Evolutionary conservation across 2,329 filamentous ascomycete species (phyloP).

Genomic region (Dothideomycetes sp.): DNA sequence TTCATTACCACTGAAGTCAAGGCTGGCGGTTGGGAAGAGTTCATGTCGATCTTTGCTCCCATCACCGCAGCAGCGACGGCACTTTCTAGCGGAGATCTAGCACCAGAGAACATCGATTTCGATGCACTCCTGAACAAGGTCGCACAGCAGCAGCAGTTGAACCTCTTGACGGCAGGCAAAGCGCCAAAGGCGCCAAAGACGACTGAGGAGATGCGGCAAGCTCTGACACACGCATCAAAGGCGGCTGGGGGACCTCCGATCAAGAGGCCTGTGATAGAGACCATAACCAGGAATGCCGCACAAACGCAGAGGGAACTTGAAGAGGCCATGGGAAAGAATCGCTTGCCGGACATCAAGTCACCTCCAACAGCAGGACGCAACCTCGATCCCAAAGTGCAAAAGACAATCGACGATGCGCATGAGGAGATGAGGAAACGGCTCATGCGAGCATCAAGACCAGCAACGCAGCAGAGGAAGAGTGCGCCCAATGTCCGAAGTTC

Average conservation of each 20-base stretch:
- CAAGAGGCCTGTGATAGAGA: slow-evolving; percentile 6
- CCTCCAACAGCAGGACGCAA: slow-evolving; percentile 16
- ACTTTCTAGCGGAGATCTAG: slow-evolving; percentile 36
- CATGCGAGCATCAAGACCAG: slow-evolving; percentile 16
- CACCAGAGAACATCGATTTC: slow-evolving; percentile 26
- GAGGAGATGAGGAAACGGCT: slow-evolving; percentile 19
- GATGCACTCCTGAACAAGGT: slow-evolving; percentile 27
- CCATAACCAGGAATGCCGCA: slow-evolving; percentile 12
- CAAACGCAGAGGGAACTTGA: slow-evolving; percentile 15
- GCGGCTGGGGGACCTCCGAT: slow-evolving; percentile 3
- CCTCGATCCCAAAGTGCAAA: slow-evolving; percentile 15
- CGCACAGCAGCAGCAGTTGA: slow-evolving; percentile 25
- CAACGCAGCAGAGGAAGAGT: slow-evolving; percentile 11
- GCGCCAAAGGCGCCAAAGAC: slow-evolving; percentile 21
- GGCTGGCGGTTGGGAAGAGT: slow-evolving; percentile 42
- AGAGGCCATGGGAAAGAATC: slow-evolving; percentile 17
- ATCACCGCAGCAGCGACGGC: slow-evolving; percentile 43
- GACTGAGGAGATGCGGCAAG: slow-evolving; percentile 24
- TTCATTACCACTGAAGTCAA: slow-evolving; percentile 42
- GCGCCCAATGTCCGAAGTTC: slow-evolving; percentile 20
- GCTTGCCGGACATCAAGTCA: slow-evolving; percentile 17
- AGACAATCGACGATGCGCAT: slow-evolving; percentile 12
- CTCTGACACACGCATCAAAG: slow-evolving; percentile 23
- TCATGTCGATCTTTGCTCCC: slow-evolving; percentile 43
- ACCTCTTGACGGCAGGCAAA: slow-evolving; percentile 21